Conservation (phyloP, 1,139 yeast genomes). For the Suhomyces chickasaworum region DNA sequence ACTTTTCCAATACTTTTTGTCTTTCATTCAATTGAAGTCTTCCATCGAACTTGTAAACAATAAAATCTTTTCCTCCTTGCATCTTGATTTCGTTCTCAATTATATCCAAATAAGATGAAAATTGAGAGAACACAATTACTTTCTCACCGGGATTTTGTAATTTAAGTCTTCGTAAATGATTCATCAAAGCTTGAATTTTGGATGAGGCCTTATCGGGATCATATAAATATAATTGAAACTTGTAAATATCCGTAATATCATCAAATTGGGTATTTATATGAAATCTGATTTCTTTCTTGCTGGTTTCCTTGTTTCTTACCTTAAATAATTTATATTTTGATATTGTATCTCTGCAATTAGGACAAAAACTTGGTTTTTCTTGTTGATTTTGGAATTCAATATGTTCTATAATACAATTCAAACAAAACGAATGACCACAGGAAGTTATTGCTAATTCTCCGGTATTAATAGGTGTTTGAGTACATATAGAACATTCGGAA, state of each 20-base stretch:
- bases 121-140: constrained; percentile 88
- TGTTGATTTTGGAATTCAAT: constrained; percentile 48
- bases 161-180: constrained; percentile 56
- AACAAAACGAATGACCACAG: constrained; percentile 82
- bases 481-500: constrained; percentile 84
- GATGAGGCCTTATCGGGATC: constrained; percentile 63
- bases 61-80: constrained; percentile 47
- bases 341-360: constrained; percentile 55
- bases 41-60: constrained; percentile 76
- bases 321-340: constrained; percentile 48
- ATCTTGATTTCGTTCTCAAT: constrained; percentile 61
- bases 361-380: constrained; percentile 49
- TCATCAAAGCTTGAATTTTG: constrained; percentile 69
- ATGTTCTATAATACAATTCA: constrained; percentile 73
- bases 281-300: constrained; percentile 36
- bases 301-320: constrained; percentile 32
- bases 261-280: constrained; percentile 27
- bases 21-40: constrained; percentile 69
- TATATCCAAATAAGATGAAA: constrained; percentile 78
- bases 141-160: constrained; percentile 65
- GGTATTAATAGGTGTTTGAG: constrained; percentile 58
- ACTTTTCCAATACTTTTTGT: constrained; percentile 58
- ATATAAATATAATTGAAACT: constrained; percentile 43
- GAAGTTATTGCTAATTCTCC: constrained; percentile 67
- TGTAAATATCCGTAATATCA: constrained; percentile 26